Evolutionary conservation across 169 alveolate genomes (phyloP).

Genomic region (Plasmodium blacklocki): DNA sequence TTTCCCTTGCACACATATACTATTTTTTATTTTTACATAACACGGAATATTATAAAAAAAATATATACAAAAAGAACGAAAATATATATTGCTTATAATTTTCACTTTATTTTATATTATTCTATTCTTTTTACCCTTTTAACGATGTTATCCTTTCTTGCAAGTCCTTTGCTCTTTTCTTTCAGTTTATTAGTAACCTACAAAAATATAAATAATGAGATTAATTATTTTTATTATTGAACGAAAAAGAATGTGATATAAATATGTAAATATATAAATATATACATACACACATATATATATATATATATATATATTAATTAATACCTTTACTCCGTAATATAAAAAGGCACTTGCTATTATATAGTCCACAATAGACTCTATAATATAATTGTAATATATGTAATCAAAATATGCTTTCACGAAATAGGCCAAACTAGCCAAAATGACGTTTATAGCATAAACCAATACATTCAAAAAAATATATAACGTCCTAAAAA

Average conservation of each 20-base stretch:
- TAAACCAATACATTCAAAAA: conserved; percentile 31
- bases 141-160: conserved; percentile 29
- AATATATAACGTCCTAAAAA: conserved; percentile 36
- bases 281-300: neutral
- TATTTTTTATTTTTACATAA: too few species aligned
- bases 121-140: conserved; percentile 30
- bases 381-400: conserved; percentile 50
- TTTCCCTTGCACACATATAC: too few species aligned
- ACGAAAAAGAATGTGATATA: neutral
- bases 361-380: conserved; percentile 40
- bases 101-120: neutral
- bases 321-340: conserved; percentile 56
- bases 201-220: conserved; percentile 2
- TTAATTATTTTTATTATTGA: neutral
- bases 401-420: conserved; percentile 30
- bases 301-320: neutral
- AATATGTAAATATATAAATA: neutral
- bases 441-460: conserved; percentile 26
- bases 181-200: conserved; percentile 58
- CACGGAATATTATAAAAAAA: too few species aligned
- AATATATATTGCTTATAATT: too few species aligned
- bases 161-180: conserved; percentile 52
- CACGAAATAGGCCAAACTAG: conserved; percentile 29
- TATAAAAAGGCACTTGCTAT: conserved; percentile 48
- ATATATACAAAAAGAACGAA: too few species aligned